Conservation (phyloP, 2,329 filamentous ascomycete genomes). For the Calonectria hawksworthii region DNA sequence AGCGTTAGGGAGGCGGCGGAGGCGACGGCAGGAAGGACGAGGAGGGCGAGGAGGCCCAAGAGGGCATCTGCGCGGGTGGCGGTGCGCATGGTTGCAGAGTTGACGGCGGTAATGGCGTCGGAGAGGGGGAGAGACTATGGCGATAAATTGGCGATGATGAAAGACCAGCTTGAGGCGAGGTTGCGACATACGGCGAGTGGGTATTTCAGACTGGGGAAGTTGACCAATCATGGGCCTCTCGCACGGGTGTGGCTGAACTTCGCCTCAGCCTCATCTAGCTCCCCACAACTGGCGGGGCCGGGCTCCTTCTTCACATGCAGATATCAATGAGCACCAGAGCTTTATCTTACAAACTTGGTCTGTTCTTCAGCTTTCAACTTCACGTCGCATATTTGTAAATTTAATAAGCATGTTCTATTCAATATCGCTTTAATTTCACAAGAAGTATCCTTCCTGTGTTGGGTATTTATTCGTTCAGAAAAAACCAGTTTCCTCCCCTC, state of each 20-base stretch:
- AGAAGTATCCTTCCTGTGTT: neutral
- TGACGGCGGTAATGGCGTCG: neutral
- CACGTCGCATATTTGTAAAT: neutral
- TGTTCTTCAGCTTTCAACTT: neutral
- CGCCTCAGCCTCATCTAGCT: constrained; percentile 33
- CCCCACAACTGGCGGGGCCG: constrained; percentile 1
- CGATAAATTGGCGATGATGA: constrained; percentile 38
- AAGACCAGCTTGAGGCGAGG: constrained; percentile 19
- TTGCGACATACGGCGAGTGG: constrained; percentile 24
- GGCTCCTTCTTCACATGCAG: neutral
- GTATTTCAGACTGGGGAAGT: constrained; percentile 29
- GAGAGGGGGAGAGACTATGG: constrained; percentile 15
- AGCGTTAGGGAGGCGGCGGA: constrained; percentile 56
- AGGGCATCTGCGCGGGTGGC: constrained; percentile 50
- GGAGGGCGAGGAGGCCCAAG: constrained; percentile 52
- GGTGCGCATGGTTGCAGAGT: constrained; percentile 50
- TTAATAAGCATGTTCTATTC: neutral
- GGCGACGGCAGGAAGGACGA: constrained; percentile 51
- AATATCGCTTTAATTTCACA: constrained; percentile 25
- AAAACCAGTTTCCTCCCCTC: constrained; percentile 8
- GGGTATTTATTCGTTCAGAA: constrained; percentile 26
- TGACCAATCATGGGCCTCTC: constrained; percentile 37
- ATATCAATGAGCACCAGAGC: neutral
- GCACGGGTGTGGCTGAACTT: constrained; percentile 34
- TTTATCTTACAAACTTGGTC: neutral